Evolutionary conservation across 495 filamentous ascomycete species (phyloP).

Genomic region (Aspergillus cristatus): DNA sequence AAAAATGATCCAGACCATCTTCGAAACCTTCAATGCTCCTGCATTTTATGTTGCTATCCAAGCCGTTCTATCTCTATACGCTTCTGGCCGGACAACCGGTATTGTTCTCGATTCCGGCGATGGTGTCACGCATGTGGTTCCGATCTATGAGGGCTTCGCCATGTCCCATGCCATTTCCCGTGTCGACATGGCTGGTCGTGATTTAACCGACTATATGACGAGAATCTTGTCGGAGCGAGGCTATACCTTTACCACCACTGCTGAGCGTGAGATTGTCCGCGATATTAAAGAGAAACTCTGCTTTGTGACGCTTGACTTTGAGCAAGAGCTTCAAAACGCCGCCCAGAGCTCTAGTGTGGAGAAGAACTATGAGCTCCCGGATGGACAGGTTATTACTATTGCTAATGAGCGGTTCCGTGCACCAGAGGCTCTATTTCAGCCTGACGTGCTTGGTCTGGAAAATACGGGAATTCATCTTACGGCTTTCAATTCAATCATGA

Average conservation of each 20-base stretch:
- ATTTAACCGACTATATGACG: slow-evolving; percentile 99
- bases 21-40: slow-evolving; percentile 99
- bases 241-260: slow-evolving; percentile 98
- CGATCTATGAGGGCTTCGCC: slow-evolving; percentile 99
- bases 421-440: slow-evolving; percentile 98
- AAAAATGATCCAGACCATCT: slow-evolving; percentile 99
- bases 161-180: slow-evolving; percentile 98
- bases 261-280: slow-evolving; percentile 99
- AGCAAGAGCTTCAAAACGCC: slow-evolving; percentile 99
- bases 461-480: slow-evolving; percentile 98
- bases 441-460: slow-evolving; percentile 94
- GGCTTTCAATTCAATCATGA: slow-evolving; percentile 99
- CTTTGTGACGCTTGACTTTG: slow-evolving; percentile 98
- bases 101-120: slow-evolving; percentile 99
- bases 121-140: slow-evolving; percentile 99
- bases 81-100: slow-evolving; percentile 99
- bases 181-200: slow-evolving; percentile 99
- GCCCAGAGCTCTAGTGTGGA: slow-evolving; percentile 96
- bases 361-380: slow-evolving; percentile 99
- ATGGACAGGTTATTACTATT: slow-evolving; percentile 99
- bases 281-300: slow-evolving; percentile 99
- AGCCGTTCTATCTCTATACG: slow-evolving; percentile 97
- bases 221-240: slow-evolving; percentile 98
- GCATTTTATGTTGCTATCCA: slow-evolving; percentile 99
- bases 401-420: slow-evolving; percentile 99